phyloP scores from a whole-genome alignment of 768 basidiomycete species.

The Lenzites betulinus region DNA sequence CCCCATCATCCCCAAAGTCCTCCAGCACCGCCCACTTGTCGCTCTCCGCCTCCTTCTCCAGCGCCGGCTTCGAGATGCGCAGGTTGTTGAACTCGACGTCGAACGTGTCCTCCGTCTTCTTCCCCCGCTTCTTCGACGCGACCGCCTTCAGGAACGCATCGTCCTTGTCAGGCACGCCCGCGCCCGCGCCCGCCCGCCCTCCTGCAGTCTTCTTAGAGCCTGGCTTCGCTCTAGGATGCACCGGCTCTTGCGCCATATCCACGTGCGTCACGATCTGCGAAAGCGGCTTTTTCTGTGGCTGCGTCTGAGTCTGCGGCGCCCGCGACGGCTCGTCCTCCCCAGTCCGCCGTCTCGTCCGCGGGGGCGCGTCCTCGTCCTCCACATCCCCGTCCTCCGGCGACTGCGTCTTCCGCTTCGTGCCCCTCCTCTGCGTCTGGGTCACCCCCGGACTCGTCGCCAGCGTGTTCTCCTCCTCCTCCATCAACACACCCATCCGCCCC shows the following conservation, averaged over 20 bases:
- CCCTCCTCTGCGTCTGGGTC: conserved; percentile 23
- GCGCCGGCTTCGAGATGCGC: conserved; percentile 66
- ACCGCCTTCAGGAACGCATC: conserved; percentile 69
- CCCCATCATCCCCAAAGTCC: conserved; percentile 63
- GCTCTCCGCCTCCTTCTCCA: conserved; percentile 48
- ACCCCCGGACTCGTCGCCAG: conserved; percentile 14
- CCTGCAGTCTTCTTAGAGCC: conserved; percentile 20
- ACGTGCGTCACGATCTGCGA: conserved; percentile 25
- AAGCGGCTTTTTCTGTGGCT: conserved; percentile 29
- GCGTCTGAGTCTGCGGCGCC: neutral
- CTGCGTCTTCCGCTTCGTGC: conserved; percentile 44
- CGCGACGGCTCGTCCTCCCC: conserved; percentile 33
- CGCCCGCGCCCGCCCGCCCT: conserved; percentile 34
- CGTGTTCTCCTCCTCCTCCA: conserved; percentile 56
- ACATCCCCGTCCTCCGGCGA: conserved; percentile 38
- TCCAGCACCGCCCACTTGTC: conserved; percentile 61
- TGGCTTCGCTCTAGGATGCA: conserved; percentile 22
- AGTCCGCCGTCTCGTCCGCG: conserved; percentile 45
- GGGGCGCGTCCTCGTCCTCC: conserved; percentile 30
- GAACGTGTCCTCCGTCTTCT: conserved; percentile 66
- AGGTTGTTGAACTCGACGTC: conserved; percentile 82
- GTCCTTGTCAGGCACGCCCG: conserved; percentile 66
- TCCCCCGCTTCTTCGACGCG: conserved; percentile 70
- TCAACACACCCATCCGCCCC: conserved; percentile 36
- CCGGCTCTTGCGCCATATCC: conserved; percentile 19